Conservation (phyloP, 1,284 basidiomycete species). For the Stygiomarasmius scandens region DNA sequence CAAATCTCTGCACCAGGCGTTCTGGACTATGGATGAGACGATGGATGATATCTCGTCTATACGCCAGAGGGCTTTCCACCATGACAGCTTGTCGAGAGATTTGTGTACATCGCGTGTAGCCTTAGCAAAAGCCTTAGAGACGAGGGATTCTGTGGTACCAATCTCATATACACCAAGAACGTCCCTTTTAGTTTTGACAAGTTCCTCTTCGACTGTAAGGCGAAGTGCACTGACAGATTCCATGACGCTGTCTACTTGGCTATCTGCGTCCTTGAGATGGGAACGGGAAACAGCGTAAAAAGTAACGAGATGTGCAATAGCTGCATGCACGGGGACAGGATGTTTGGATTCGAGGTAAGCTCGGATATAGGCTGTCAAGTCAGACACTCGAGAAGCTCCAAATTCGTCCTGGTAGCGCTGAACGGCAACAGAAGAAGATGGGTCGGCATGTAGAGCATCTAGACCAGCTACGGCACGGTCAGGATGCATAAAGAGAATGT, state of each 20-base stretch:
- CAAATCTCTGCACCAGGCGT: conserved; percentile 65
- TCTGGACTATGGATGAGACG: conserved; percentile 54
- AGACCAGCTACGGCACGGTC: conserved; percentile 57
- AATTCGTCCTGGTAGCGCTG: conserved; percentile 68
- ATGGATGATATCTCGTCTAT: conserved; percentile 74
- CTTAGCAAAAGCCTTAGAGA: conserved; percentile 50
- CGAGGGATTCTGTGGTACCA: conserved; percentile 18
- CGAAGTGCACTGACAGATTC: not conserved
- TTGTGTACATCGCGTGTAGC: conserved; percentile 52
- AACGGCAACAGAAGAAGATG: conserved; percentile 49
- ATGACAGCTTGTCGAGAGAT: conserved; percentile 60
- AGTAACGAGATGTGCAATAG: conserved; percentile 19
- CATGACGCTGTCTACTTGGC: not conserved
- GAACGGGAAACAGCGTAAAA: not conserved
- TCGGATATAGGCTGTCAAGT: conserved; percentile 44
- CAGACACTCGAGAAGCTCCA: conserved; percentile 56
- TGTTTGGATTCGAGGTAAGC: conserved; percentile 33
- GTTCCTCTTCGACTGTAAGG: not conserved
- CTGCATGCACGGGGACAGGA: conserved; percentile 35
- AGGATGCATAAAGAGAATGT: conserved; percentile 58
- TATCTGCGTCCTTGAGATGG: not conserved
- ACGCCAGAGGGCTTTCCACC: conserved; percentile 67
- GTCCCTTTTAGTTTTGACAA: not conserved
- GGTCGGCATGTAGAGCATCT: conserved; percentile 44
- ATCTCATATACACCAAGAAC: conserved; percentile 8